These are phyloP conservation scores for Halophytophthora polymorphica DNA, from an alignment of 352 stramenopile species.

Conservation along the genomic window DNA sequence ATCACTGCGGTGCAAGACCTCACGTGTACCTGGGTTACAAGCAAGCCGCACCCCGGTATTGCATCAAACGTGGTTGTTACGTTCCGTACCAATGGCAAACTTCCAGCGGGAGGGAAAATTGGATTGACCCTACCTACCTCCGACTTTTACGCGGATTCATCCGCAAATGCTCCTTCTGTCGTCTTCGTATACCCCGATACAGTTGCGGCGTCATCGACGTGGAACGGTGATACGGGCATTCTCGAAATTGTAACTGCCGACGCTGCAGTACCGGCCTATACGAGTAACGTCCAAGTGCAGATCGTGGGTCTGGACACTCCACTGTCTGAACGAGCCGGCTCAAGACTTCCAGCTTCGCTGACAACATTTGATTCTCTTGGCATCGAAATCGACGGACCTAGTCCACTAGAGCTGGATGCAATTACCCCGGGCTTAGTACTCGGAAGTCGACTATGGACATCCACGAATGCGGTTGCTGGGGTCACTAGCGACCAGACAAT, in stretches of 20 bases:
- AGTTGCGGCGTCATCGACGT: slow-evolving; percentile 17
- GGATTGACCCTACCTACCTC: slow-evolving; percentile 26
- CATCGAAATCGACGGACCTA: slow-evolving; percentile 52
- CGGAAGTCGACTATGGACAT: slow-evolving; percentile 45
- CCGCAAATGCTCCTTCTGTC: slow-evolving; percentile 16
- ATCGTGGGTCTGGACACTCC: slow-evolving; percentile 44
- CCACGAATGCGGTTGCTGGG: slow-evolving; percentile 35
- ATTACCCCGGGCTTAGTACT: slow-evolving; percentile 42
- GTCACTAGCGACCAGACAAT: slow-evolving; percentile 48
- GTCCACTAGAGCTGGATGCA: slow-evolving; percentile 32
- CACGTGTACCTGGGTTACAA: slow-evolving; percentile 30
- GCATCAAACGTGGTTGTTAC: slow-evolving; percentile 37
- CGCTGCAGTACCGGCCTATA: slow-evolving; percentile 32
- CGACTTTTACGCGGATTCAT: slow-evolving; percentile 37
- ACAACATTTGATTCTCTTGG: slow-evolving; percentile 40
- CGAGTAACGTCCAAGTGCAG: slow-evolving; percentile 22
- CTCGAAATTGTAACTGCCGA: slow-evolving; percentile 19
- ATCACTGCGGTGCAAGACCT: slow-evolving; percentile 40
- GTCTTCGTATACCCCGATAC: slow-evolving; percentile 24
- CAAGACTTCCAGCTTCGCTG: slow-evolving; percentile 19
- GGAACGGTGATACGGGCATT: slow-evolving; percentile 12
- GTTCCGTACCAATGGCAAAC: slow-evolving; percentile 42
- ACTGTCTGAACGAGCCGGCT: slow-evolving; percentile 26
- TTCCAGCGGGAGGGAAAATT: slow-evolving; percentile 40
- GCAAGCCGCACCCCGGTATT: slow-evolving; percentile 43